Evolutionary conservation across 495 filamentous ascomycete species (phyloP), one percentile per base, ranked within the genome.

Genomic region (Aspergillus cavernicola): DNA sequence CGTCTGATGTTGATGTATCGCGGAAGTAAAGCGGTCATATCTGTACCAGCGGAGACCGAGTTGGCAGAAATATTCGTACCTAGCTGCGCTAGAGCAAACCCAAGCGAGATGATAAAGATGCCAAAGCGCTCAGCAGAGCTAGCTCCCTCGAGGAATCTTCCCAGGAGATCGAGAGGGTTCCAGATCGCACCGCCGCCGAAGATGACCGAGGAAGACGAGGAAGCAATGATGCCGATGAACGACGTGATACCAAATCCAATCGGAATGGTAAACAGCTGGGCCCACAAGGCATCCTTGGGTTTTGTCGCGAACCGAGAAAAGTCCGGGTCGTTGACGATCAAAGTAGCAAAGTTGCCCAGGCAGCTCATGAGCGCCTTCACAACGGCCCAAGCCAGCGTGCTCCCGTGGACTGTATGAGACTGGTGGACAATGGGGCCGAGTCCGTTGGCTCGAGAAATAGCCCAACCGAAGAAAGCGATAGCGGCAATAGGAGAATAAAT

Each of bases 61-160:
- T 97, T 97, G 54, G 91, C 91, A 3, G 90, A 87, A 58, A 96
- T 96, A 60, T 97, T 97, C 36, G 92, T 95, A 41, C 92, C 92
- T 13, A 96, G 73, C 66, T 96, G 91, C 12, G 92, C 91, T 11
- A 97, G 79, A 4, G 87, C 78, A 66, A 96, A 96, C 6, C 90
- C 90, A 18, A 79, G 64, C 0, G 89, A 73, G 57, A 96, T 95
- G 54, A 96, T 75, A 66, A 96, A 97, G 55, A 96, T 89, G 32
- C 90, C 92, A 54, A 91, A 89, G 23, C 92, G 87, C 61, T 91
- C 84, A 7, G 71, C 84, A 13, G 85, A 84, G 47, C 85, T 85
- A 29, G 88, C 87, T 24, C 90, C 83, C 1, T 80, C 60, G 8
- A 95, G 79, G 72, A 97, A 96, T 10, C 68, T 71, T 47, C 80